Evolutionary conservation across 2,329 filamentous ascomycete species (phyloP), one percentile per base, ranked within the genome.

Genomic region (Neopestalotiopsis sp.): DNA sequence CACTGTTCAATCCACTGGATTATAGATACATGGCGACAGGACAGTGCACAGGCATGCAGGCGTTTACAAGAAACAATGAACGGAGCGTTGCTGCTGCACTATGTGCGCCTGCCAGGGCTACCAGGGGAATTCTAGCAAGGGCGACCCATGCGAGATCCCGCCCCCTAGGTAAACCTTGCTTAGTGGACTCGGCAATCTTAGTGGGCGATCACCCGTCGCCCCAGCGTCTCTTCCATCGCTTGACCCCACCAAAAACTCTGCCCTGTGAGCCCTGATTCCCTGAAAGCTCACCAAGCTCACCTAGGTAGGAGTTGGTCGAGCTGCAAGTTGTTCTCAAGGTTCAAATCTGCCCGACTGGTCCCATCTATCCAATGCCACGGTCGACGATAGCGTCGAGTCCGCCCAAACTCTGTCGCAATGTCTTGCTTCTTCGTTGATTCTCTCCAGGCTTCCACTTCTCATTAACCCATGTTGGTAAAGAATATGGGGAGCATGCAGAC

Each of bases 151-250:
- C 59, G 32, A 62, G 59, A 62, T 62, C 59, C 59, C 59, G 59
- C 32, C 32, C 28, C 59, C 59, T 52, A 62, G 32, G 59, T 38
- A 62, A 62, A 62, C 59, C 59, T 62, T 62, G 59, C 59, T 40
- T 34, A 62, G 59, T 62, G 59, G 59, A 62, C 59, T 62, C 59
- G 59, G 59, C 32, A 62, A 62, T 62, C 59, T 52, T 62, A 62
- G 59, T 40, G 59, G 59, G 28, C 32, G 59, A 62, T 62, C 59
- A 62, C 59, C 59, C 59, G 59, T 62, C 59, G 34, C n/a, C 59
- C 34, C 34, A 38, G 34, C 34, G 34, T 38, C 34, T 38, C 34
- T 38, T 52, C 45, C 45, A 59, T 28, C 59, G 30, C 32, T 20
- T 62, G 59, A 62, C 59, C 59, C 59, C 59, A 40, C 59, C 59